These are phyloP conservation scores for Castanea sativa DNA, from an alignment of 306 rosid species.

Conservation along the genomic window DNA sequence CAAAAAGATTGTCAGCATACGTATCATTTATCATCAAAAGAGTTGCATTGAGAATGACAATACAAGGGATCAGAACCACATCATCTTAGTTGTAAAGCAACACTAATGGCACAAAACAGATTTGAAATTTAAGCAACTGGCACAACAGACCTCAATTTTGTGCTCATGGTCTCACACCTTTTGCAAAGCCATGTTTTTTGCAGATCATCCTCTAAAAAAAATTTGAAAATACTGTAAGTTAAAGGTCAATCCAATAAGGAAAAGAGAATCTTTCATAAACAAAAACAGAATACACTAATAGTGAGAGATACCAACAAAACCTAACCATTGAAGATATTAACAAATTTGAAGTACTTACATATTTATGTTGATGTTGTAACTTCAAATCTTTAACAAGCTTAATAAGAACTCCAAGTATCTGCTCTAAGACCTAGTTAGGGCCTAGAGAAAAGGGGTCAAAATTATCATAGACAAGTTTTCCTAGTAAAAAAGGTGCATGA, in stretches of 20 bases:
- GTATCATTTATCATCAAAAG: background rate
- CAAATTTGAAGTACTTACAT: conserved; percentile 43
- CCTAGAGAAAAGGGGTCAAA: conserved; percentile 11
- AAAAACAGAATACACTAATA: background rate
- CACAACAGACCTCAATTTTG: conserved; percentile 74
- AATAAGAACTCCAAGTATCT: conserved; percentile 83
- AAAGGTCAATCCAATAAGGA: background rate
- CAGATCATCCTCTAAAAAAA: conserved; percentile 62
- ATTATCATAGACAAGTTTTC: conserved; percentile 4
- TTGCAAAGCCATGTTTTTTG: conserved; percentile 92
- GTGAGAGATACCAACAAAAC: background rate
- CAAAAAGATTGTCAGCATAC: background rate
- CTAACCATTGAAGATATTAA: conserved; percentile 10
- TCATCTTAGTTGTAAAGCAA: background rate
- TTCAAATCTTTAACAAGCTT: conserved; percentile 92
- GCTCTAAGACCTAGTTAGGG: conserved; percentile 78
- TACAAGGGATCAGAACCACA: background rate
- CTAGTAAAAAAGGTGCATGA: conserved; percentile 8
- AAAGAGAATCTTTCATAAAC: background rate
- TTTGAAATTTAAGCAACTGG: background rate
- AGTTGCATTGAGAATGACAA: background rate
- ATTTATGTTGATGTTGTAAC: conserved; percentile 90
- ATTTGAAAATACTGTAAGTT: background rate
- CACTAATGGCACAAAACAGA: background rate
- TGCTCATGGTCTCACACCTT: conserved; percentile 91